Percentiles rank a stretch among this genome's conserved stretches.
These are phyloP conservation scores for Pseudonectria buxi DNA, from an alignment of 2,329 filamentous ascomycete genomes.

Conservation along the genomic window DNA sequence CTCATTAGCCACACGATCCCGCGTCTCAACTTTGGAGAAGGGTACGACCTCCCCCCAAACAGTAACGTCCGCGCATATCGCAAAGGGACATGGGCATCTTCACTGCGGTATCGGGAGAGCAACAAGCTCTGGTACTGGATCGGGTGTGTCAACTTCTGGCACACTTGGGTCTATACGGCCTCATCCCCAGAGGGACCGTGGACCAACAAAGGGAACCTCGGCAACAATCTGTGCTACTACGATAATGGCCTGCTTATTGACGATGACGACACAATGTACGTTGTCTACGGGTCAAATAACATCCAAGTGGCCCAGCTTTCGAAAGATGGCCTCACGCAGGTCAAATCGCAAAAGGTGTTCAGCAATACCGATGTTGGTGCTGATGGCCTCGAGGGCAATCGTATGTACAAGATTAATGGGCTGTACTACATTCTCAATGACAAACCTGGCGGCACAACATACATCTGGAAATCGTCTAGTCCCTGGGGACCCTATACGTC, in stretches of 20 bases:
- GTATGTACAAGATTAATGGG: conserved; percentile 52
- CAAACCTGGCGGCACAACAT: conserved; percentile 37
- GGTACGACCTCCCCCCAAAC: conserved; percentile 37
- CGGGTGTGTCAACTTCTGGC: conserved; percentile 44
- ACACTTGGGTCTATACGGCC: conserved; percentile 49
- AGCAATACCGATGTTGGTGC: conserved; percentile 17
- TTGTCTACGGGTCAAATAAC: conserved; percentile 44
- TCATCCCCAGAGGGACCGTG: conserved; percentile 35
- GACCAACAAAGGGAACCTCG: conserved; percentile 30
- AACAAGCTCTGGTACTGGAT: conserved; percentile 50
- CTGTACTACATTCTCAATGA: conserved; percentile 49
- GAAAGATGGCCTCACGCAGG: conserved; percentile 38
- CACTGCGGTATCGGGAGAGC: conserved; percentile 43
- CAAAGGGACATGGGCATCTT: conserved; percentile 50
- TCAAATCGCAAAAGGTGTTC: conserved; percentile 39
- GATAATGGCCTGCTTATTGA: conserved; percentile 53
- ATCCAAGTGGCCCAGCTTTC: conserved; percentile 46
- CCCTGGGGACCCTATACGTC: conserved; percentile 47
- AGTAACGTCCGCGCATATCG: conserved; percentile 38
- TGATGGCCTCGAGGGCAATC: conserved; percentile 40
- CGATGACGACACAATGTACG: conserved; percentile 52
- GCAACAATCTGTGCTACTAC: conserved; percentile 42
- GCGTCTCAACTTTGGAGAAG: conserved; percentile 36
- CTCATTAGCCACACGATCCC: conserved; percentile 39
- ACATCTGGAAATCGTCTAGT: conserved; percentile 42